Percentiles rank a stretch among this genome's conserved stretches.
phyloP scores from a whole-genome alignment of 2,329 filamentous ascomycete species.

The Aureobasidium sp. region DNA sequence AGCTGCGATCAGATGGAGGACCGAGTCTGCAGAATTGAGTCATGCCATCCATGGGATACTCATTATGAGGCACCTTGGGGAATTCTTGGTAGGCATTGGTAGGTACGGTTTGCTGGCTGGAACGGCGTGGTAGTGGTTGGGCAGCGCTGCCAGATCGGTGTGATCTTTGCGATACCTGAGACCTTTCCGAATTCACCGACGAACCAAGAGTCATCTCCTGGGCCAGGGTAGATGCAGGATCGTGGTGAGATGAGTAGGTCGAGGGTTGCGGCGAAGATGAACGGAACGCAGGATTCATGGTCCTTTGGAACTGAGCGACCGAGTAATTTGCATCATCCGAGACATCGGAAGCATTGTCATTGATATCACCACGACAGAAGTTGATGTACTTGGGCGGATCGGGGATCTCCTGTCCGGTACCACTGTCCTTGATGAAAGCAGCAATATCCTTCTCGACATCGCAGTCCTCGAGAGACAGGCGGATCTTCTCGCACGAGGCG shows the following conservation, averaged over 20 bases:
- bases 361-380: slow-evolving; percentile 80
- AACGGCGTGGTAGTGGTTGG: slow-evolving; percentile 7
- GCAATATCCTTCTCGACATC: slow-evolving; percentile 95
- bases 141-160: slow-evolving; percentile 4
- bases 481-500: slow-evolving; percentile 90
- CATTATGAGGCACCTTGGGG: slow-evolving; percentile 73
- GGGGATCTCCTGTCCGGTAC: slow-evolving; percentile 94
- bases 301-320: slow-evolving; percentile 89
- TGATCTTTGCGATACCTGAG: not conserved
- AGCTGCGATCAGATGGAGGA: slow-evolving; percentile 60
- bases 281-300: slow-evolving; percentile 90
- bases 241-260: slow-evolving; percentile 84
- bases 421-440: slow-evolving; percentile 76
- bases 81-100: slow-evolving; percentile 54
- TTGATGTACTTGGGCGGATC: slow-evolving; percentile 98
- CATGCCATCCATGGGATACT: slow-evolving; percentile 93
- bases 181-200: slow-evolving; percentile 13
- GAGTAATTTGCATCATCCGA: slow-evolving; percentile 88
- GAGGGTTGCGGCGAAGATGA: slow-evolving; percentile 96
- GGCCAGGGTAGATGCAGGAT: slow-evolving; percentile 66
- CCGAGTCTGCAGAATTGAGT: slow-evolving; percentile 88
- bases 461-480: slow-evolving; percentile 85
- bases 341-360: slow-evolving; percentile 71
- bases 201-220: slow-evolving; percentile 48
- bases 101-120: slow-evolving; percentile 13